Evolutionary conservation across 2,329 filamentous ascomycete genomes (phyloP).

Genomic region (Emergomyces orientalis): DNA sequence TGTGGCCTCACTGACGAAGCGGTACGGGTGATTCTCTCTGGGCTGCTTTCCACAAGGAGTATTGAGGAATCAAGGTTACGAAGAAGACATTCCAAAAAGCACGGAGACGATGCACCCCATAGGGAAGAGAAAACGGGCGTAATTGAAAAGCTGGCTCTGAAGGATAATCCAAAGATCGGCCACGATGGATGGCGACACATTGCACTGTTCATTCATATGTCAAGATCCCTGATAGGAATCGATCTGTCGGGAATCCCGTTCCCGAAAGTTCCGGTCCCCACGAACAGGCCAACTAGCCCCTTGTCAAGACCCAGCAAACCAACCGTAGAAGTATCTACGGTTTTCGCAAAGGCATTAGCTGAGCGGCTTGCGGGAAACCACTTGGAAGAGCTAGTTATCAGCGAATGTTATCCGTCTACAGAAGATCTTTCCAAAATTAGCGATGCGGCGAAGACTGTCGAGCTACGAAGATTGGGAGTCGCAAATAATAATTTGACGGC

Average conservation of each 20-base stretch:
- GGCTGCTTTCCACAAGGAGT: conserved; percentile 68
- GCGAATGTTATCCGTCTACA: conserved; percentile 64
- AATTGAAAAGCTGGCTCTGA: conserved; percentile 76
- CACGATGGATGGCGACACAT: conserved; percentile 86
- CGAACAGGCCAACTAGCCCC: conserved; percentile 20
- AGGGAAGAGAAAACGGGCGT: conserved; percentile 48
- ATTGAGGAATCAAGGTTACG: conserved; percentile 49
- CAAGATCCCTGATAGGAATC: conserved; percentile 71
- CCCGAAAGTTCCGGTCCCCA: conserved; percentile 39
- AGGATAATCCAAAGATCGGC: conserved; percentile 79
- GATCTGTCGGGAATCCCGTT: conserved; percentile 82
- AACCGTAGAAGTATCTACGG: conserved; percentile 48
- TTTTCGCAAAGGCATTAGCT: conserved; percentile 65
- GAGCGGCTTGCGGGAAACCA: conserved; percentile 66
- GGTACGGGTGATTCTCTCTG: conserved; percentile 74
- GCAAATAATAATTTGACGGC: conserved; percentile 70
- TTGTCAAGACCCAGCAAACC: conserved; percentile 15
- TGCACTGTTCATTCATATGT: conserved; percentile 82
- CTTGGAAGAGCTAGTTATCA: conserved; percentile 74
- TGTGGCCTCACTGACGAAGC: conserved; percentile 81
- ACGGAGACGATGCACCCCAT: conserved; percentile 23
- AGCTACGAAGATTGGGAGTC: conserved; percentile 68
- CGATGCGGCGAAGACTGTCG: conserved; percentile 71
- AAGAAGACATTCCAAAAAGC: conserved; percentile 32
- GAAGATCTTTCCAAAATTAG: conserved; percentile 65